A percentile compares a stretch with the other conserved stretches of the same genome.
Conservation (phyloP, 768 basidiomycete species). For the Suillus lakei region DNA sequence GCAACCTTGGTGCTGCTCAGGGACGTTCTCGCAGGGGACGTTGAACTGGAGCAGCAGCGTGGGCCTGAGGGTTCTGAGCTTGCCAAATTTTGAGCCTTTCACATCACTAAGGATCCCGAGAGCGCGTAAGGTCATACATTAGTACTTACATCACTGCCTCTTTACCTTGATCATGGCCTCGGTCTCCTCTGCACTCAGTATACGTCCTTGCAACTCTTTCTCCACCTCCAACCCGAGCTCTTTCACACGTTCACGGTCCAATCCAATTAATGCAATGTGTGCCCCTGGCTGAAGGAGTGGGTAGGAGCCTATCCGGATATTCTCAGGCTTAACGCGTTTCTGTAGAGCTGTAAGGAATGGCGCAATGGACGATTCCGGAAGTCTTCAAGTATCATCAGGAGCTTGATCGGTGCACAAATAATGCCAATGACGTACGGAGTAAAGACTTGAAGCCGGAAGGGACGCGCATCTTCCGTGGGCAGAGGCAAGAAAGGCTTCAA, state of each 20-base stretch:
- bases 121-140: not conserved
- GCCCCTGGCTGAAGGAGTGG: slow-evolving; percentile 63
- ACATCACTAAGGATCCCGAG: not conserved
- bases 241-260: slow-evolving; percentile 48
- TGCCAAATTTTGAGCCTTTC: not conserved
- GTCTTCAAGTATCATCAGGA: slow-evolving; percentile 33
- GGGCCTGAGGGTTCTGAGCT: not conserved
- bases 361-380: slow-evolving; percentile 84
- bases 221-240: slow-evolving; percentile 69
- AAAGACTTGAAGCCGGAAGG: slow-evolving; percentile 81
- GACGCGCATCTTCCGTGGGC: slow-evolving; percentile 74
- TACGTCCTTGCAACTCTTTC: slow-evolving; percentile 56
- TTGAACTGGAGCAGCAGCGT: slow-evolving; percentile 10
- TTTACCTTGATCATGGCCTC: slow-evolving; percentile 45
- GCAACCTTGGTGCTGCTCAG: slow-evolving; percentile 16
- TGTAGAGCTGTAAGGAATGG: slow-evolving; percentile 85
- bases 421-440: slow-evolving; percentile 58
- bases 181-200: slow-evolving; percentile 72
- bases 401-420: not conserved
- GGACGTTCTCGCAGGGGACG: slow-evolving; percentile 19
- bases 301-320: slow-evolving; percentile 86
- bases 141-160: not conserved
- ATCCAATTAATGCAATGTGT: slow-evolving; percentile 64
- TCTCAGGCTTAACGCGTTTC: slow-evolving; percentile 70
- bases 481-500: slow-evolving; percentile 78